Evolutionary conservation across 805 yeast genomes (phyloP), one percentile per base, ranked within the genome.

Genomic region (Ascoidea rubescens): DNA sequence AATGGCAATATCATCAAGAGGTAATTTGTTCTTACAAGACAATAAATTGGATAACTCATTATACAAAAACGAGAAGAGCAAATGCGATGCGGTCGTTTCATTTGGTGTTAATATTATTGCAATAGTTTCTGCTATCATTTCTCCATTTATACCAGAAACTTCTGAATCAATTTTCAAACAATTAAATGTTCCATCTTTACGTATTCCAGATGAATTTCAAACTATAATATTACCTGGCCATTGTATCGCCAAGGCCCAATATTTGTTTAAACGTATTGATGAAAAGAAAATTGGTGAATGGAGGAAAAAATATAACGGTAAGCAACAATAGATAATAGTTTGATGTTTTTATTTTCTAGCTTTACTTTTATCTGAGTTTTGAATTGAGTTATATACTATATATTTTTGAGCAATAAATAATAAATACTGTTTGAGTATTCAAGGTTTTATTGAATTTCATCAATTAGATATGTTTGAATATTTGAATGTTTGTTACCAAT

Each of bases 21-120:
- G 99, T 68, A 93, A 93, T 71, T 85, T 76, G 67, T 93, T 91
- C 76, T 77, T 93, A 66, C 99, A 93, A 71, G 99, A 91, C 50
- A 89, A 90, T 72, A 90, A 90, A 71, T 77, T 93, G 61, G 98
- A 91, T 68, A 93, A 93, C 75, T 73, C 86, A 7, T 73, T 90
- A 58, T 87, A 81, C 68, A 78, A 80, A 52, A 79, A 87, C 62
- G 65, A 70, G 49, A 95, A 96, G 47, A 87, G 77, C 42, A 80
- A 79, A 62, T 79, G 96, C 12, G 96, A 89, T 63, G 96, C 96
- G 3, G 96, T 91, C 51, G 86, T 93, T 52, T 96, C 87, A 57
- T 84, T 87, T 51, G 97, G 95, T 54, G 73, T 93, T 66, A 93
- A 91, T 70, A 73, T 91, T 64, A 80, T 91, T 50, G 90, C 89